phyloP scores from a whole-genome alignment of 2,329 filamentous ascomycete species.

The Grosmannia clavigera region DNA sequence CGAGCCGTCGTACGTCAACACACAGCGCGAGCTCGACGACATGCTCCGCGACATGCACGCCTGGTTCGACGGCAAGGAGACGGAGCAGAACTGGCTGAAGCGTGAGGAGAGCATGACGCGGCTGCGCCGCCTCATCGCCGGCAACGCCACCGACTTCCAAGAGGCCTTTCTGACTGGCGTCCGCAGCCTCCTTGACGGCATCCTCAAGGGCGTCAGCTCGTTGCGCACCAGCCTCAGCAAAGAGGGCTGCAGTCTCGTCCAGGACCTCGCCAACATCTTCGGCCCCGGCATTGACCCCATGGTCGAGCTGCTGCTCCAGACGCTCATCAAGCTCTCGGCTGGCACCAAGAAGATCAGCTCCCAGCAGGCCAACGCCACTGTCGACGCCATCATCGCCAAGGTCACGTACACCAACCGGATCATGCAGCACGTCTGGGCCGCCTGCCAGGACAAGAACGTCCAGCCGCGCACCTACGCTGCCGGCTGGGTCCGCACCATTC shows the following conservation, averaged over 20 bases:
- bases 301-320: slow-evolving; percentile 82
- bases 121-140: slow-evolving; percentile 65
- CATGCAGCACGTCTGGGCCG: slow-evolving; percentile 72
- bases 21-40: slow-evolving; percentile 77
- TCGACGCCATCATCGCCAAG: slow-evolving; percentile 69
- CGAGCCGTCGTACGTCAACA: slow-evolving; percentile 75
- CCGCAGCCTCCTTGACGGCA: slow-evolving; percentile 69
- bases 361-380: slow-evolving; percentile 66
- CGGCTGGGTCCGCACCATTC: slow-evolving; percentile 72
- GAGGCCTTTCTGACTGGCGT: slow-evolving; percentile 58
- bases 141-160: slow-evolving; percentile 70
- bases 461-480: slow-evolving; percentile 69
- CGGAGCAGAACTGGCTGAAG: slow-evolving; percentile 81
- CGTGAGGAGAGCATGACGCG: slow-evolving; percentile 72
- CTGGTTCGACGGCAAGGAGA: slow-evolving; percentile 77
- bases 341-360: slow-evolving; percentile 88
- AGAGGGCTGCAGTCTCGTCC: slow-evolving; percentile 70
- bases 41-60: slow-evolving; percentile 69
- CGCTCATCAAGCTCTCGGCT: slow-evolving; percentile 77
- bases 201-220: slow-evolving; percentile 73
- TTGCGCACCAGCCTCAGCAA: slow-evolving; percentile 82
- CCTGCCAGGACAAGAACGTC: slow-evolving; percentile 87
- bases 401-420: slow-evolving; percentile 70
- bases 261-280: slow-evolving; percentile 67
- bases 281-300: slow-evolving; percentile 74